Percentiles rank a stretch among this genome's conserved stretches.
phyloP scores from a whole-genome alignment of 2,329 filamentous ascomycete species.

The Epichloe gansuensis region DNA sequence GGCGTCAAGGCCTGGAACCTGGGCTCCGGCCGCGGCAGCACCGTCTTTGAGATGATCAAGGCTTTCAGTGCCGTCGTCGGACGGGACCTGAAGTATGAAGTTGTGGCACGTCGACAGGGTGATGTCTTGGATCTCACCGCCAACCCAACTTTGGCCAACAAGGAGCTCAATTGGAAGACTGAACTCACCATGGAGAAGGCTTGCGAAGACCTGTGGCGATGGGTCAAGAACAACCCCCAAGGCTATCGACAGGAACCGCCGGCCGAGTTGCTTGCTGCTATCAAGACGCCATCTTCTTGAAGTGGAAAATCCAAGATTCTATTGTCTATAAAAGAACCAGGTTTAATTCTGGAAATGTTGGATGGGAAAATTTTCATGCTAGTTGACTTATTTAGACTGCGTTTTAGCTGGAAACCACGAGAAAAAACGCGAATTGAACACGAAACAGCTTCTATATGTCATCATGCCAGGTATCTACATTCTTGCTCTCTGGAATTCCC shows the following conservation, averaged over 20 bases:
- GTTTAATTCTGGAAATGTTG: not conserved
- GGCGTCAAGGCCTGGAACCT: slow-evolving; percentile 95
- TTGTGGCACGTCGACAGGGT: slow-evolving; percentile 68
- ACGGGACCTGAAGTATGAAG: slow-evolving; percentile 72
- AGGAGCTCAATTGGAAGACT: slow-evolving; percentile 86
- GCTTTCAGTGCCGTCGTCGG: slow-evolving; percentile 84
- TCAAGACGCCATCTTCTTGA: slow-evolving; percentile 30
- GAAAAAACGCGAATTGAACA: not conserved
- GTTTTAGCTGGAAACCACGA: not conserved
- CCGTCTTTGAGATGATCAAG: slow-evolving; percentile 94
- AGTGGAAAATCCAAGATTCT: slow-evolving; percentile 1
- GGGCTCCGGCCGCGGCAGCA: slow-evolving; percentile 86
- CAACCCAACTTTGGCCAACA: slow-evolving; percentile 74
- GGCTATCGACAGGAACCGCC: slow-evolving; percentile 91
- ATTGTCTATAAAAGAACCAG: not conserved
- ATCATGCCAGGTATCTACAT: not conserved
- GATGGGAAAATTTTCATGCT: not conserved
- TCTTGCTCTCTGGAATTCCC: not conserved
- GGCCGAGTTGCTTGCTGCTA: slow-evolving; percentile 56
- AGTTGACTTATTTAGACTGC: not conserved
- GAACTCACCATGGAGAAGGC: slow-evolving; percentile 83
- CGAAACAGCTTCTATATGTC: too few species aligned
- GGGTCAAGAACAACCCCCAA: slow-evolving; percentile 96
- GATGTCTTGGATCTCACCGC: slow-evolving; percentile 93
- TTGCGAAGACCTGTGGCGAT: slow-evolving; percentile 88